These are phyloP conservation scores for Lomentospora prolificans DNA, from an alignment of 2,329 filamentous ascomycete genomes.

Conservation along the genomic window DNA sequence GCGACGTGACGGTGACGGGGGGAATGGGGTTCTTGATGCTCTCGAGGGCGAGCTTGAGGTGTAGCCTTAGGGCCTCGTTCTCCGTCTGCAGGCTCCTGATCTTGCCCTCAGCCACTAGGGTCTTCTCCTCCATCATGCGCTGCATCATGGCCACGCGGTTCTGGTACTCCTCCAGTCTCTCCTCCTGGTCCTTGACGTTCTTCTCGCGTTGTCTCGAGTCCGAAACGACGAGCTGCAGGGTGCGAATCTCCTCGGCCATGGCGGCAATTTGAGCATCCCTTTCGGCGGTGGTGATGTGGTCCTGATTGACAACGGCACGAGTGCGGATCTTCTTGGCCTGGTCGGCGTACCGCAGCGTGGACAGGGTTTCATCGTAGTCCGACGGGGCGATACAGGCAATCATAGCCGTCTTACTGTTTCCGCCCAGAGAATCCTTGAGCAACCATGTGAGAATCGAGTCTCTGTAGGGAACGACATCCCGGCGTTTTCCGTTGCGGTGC, in stretches of 20 bases:
- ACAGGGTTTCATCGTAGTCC: conserved; percentile 95
- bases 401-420: conserved; percentile 98
- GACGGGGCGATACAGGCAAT: conserved; percentile 93
- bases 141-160: conserved; percentile 83
- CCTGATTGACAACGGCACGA: conserved; percentile 88
- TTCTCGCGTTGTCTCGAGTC: conserved; percentile 60
- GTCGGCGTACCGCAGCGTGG: conserved; percentile 91
- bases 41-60: conserved; percentile 76
- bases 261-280: conserved; percentile 87
- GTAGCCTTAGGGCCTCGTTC: conserved; percentile 80
- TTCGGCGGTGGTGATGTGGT: conserved; percentile 83
- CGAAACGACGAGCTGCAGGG: conserved; percentile 66
- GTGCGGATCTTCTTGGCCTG: conserved; percentile 97
- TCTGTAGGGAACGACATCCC: conserved; percentile 75
- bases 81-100: conserved; percentile 82
- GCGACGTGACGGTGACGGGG: conserved; percentile 30
- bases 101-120: conserved; percentile 85
- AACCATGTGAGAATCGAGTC: conserved; percentile 81
- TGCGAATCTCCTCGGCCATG: conserved; percentile 91
- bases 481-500: conserved; percentile 41
- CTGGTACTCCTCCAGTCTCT: conserved; percentile 90
- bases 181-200: conserved; percentile 67
- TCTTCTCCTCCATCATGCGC: conserved; percentile 88
- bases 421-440: conserved; percentile 88
- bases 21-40: conserved; percentile 90